These are phyloP conservation scores for Beauveria sp. DNA, from an alignment of 2,329 filamentous ascomycete genomes.

Conservation along the genomic window DNA sequence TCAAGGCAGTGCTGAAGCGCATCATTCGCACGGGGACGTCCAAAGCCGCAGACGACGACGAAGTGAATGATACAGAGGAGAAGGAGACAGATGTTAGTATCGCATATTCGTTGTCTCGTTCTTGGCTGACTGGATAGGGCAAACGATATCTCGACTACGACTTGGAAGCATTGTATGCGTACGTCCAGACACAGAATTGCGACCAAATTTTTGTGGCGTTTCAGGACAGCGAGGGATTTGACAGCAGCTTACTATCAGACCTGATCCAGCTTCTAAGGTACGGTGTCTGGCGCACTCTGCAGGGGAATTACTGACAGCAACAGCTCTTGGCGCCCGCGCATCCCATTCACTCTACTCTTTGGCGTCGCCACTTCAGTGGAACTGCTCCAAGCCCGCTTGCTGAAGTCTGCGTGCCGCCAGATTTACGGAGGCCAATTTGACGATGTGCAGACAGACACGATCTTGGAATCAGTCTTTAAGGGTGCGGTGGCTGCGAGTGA, in stretches of 20 bases:
- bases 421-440: slow-evolving; percentile 69
- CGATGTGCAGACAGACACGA: slow-evolving; percentile 63
- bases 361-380: slow-evolving; percentile 78
- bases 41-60: slow-evolving; percentile 40
- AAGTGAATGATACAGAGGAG: slow-evolving; percentile 46
- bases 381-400: slow-evolving; percentile 65
- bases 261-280: slow-evolving; percentile 62
- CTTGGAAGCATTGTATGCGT: slow-evolving; percentile 60
- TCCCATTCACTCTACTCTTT: slow-evolving; percentile 70
- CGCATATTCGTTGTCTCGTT: no score
- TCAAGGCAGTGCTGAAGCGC: slow-evolving; percentile 66
- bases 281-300: slow-evolving; percentile 18
- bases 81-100: slow-evolving; percentile 37
- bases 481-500: slow-evolving; percentile 52
- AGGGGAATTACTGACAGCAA: slow-evolving; percentile 22
- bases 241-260: slow-evolving; percentile 63
- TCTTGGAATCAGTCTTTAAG: slow-evolving; percentile 66
- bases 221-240: slow-evolving; percentile 78
- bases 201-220: slow-evolving; percentile 63
- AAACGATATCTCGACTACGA: slow-evolving; percentile 70
- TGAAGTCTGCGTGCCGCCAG: slow-evolving; percentile 58
- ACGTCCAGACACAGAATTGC: slow-evolving; percentile 44
- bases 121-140: slow-evolving; percentile 33
- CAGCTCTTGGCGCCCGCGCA: slow-evolving; percentile 61
- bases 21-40: slow-evolving; percentile 61